phyloP scores from a whole-genome alignment of 352 stramenopile genomes.

The Phytophthora kernoviae region DNA sequence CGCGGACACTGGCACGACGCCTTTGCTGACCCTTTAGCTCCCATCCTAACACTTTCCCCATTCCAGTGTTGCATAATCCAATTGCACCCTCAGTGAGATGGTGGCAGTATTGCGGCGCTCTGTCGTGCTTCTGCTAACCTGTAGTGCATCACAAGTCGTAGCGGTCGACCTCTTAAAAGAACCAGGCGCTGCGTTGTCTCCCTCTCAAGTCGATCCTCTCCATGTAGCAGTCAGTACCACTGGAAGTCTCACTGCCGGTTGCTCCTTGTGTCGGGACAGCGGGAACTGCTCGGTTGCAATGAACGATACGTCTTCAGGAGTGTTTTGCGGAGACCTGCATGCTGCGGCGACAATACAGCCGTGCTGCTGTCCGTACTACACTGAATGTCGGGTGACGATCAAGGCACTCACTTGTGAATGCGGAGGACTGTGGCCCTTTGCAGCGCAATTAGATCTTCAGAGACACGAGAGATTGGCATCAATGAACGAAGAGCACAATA shows the following conservation, averaged over 20 bases:
- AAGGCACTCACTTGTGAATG: constrained; percentile 59
- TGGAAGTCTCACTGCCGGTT: constrained; percentile 40
- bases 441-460: background rate
- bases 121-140: constrained; percentile 12
- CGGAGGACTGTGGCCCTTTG: constrained; percentile 32
- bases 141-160: background rate
- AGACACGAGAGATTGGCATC: constrained; percentile 29
- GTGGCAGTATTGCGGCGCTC: constrained; percentile 4
- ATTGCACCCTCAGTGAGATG: constrained; percentile 8
- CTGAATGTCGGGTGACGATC: constrained; percentile 67
- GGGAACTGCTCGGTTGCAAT: constrained; percentile 74
- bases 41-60: constrained; percentile 20
- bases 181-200: background rate
- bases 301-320: constrained; percentile 48
- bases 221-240: constrained; percentile 5
- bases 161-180: constrained; percentile 4
- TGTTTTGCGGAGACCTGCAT: constrained; percentile 73
- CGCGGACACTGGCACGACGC: constrained; percentile 10
- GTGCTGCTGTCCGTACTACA: constrained; percentile 75
- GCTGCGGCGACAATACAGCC: constrained; percentile 34
- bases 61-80: constrained; percentile 15
- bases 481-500: constrained; percentile 15
- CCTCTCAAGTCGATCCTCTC: constrained; percentile 3
- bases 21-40: constrained; percentile 9
- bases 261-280: constrained; percentile 56